Base-by-base conservation (phyloP, 169 alveolate genomes). In the Fabrea salina region DNA sequence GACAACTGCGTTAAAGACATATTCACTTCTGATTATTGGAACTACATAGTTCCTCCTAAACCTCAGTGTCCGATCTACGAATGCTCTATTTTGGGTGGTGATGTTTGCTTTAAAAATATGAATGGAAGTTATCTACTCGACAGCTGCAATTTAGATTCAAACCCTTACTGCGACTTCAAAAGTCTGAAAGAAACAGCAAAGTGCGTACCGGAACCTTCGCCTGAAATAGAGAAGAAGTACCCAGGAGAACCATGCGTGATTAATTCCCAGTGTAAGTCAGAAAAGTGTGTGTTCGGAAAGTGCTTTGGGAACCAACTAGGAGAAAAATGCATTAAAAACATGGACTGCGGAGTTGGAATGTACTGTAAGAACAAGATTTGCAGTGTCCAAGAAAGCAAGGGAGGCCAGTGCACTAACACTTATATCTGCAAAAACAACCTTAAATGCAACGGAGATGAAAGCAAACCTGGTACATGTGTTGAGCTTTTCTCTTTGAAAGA, bases 1-100 rank as follows among this genome's bases (percentile, higher is more conserved):
- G 74, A 61, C 32, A 4, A 61, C 39, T 61, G 74, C 39, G 49
- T 61, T 61, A 37, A 61, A 37, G 74, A 61, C 50, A 37, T 61
- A 61, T 61, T n/a, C 39, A 61, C 74, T 16, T 0, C 25, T 2
- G 32, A 35, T 25, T 61, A 61, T 61, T 61, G 74, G 74, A 51
- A 61, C n/a, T n/a, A n/a, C n/a, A n/a, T n/a, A n/a, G n/a, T n/a
- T n/a, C n/a, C n/a, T n/a, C n/a, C n/a, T n/a, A n/a, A n/a, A n/a
- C n/a, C n/a, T n/a, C n/a, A n/a, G n/a, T n/a, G n/a, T n/a, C n/a
- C n/a, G n/a, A n/a, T n/a, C n/a, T n/a, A n/a, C n/a, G n/a, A n/a
- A n/a, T n/a, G n/a, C n/a, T n/a, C n/a, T n/a, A n/a, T n/a, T n/a
- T n/a, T n/a, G n/a, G n/a, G n/a, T n/a, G n/a, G n/a, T n/a, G n/a